Conservation (phyloP, 2,329 filamentous ascomycete species). For the Lachnellula hyalina region DNA sequence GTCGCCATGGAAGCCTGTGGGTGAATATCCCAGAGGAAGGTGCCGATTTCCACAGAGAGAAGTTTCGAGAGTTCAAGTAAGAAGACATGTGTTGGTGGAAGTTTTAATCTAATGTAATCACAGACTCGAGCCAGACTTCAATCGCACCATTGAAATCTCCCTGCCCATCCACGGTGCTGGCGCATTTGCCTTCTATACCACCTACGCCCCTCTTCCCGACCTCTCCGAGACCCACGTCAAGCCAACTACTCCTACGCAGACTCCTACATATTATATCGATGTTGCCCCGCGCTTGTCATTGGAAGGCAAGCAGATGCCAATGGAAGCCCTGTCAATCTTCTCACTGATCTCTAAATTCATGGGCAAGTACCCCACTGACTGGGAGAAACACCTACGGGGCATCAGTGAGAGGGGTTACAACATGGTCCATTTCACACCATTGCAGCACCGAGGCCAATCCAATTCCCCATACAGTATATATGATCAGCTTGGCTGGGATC, state of each 20-base stretch:
- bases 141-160: slow-evolving; percentile 83
- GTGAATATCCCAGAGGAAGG: slow-evolving; percentile 85
- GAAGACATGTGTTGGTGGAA: slow-evolving; percentile 27
- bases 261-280: slow-evolving; percentile 85
- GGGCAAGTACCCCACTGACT: slow-evolving; percentile 84
- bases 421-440: slow-evolving; percentile 96
- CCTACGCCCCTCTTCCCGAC: slow-evolving; percentile 79
- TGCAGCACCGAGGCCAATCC: slow-evolving; percentile 81
- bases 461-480: slow-evolving; percentile 98
- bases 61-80: slow-evolving; percentile 87
- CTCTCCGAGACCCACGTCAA: slow-evolving; percentile 48
- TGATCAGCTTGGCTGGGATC: slow-evolving; percentile 86
- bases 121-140: slow-evolving; percentile 88
- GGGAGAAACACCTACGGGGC: slow-evolving; percentile 81
- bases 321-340: slow-evolving; percentile 85
- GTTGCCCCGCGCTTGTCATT: slow-evolving; percentile 77
- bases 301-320: slow-evolving; percentile 67
- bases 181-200: slow-evolving; percentile 91
- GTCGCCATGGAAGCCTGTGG: slow-evolving; percentile 90
- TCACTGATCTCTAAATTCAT: slow-evolving; percentile 97
- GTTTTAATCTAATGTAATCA: slow-evolving; percentile 9
- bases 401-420: slow-evolving; percentile 94
- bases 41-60: slow-evolving; percentile 67
- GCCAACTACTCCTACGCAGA: slow-evolving; percentile 55
- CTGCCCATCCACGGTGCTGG: slow-evolving; percentile 78